Evolutionary conservation across 371 early-diverging fungal species (phyloP), one percentile per base, ranked within the genome.

Genomic region (Spraguea lophii): DNA sequence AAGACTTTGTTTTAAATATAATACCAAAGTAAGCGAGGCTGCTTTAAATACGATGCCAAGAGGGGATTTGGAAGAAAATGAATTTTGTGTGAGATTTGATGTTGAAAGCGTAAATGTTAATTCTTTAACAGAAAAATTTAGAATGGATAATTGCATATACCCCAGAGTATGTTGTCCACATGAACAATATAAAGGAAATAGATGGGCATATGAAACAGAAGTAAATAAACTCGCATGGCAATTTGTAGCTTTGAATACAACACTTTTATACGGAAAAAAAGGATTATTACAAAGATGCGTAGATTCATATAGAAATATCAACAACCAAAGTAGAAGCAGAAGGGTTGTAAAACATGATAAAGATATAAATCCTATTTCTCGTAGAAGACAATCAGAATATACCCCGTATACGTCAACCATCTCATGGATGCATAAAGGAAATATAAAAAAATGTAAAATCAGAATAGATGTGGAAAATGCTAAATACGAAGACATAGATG

Each of bases 241-340:
- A 51, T 75, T 88, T 54, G 78, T 82, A 12, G 83, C 76, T 56
- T 65, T 85, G 10, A 90, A 90, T 63, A 77, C 75, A 19, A 75
- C 75, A 21, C 74, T 82, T 37, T 76, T 87, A 26, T 75, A 78
- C 37, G 85, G 80, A 4, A 81, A 83, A 41, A 77, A 88, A 41
- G 91, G 91, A 1, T 70, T 88, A 37, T 76, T 90, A 43, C 91
- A 90, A 63, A 73, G 89, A 0, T 88, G 88, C 1, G 91, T 90
- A 0, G 89, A 90, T 64, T 81, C 80, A 26, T 90, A 82, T 60
- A 76, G 89, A 43, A 82, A 85, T 51, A 76, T 82, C 7, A 79
- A 79, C 55, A 80, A 82, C 10, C 79, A 80, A 36, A 75, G 78
- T 64, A 74, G 83, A 44, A 80, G 79, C 17, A 73, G 84, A 35